Evolutionary conservation across 2,329 filamentous ascomycete genomes (phyloP).

Genomic region (Zymoseptoria crescenta): DNA sequence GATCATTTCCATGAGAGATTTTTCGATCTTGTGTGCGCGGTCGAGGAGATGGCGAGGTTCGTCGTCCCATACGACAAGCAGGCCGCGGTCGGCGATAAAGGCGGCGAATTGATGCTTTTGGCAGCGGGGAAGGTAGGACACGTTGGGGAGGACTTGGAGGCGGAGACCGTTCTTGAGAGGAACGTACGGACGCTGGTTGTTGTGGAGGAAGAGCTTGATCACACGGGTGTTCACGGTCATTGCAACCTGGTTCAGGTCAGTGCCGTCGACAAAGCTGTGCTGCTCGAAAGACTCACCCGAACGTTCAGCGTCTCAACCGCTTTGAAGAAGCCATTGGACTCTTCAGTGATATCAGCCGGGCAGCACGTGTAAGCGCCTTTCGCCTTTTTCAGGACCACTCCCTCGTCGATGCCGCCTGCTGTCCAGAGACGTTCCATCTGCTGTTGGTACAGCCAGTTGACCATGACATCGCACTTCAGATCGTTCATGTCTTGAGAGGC

Average conservation of each 20-base stretch:
- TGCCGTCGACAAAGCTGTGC: neutral
- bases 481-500: constrained; percentile 41
- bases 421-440: constrained; percentile 51
- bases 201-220: constrained; percentile 52
- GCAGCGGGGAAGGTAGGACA: constrained; percentile 50
- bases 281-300: constrained; percentile 35
- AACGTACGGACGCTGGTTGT: constrained; percentile 46
- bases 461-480: constrained; percentile 55
- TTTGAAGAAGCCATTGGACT: constrained; percentile 44
- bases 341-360: constrained; percentile 40
- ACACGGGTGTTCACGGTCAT: constrained; percentile 61
- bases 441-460: constrained; percentile 55
- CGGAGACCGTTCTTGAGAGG: constrained; percentile 51
- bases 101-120: constrained; percentile 61
- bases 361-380: constrained; percentile 46
- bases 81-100: constrained; percentile 51
- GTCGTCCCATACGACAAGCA: constrained; percentile 59
- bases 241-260: constrained; percentile 42
- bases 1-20: constrained; percentile 50
- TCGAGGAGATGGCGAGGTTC: constrained; percentile 49
- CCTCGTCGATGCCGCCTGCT: constrained; percentile 42
- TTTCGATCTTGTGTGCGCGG: constrained; percentile 46
- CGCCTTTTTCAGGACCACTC: constrained; percentile 48
- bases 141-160: constrained; percentile 54
- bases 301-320: constrained; percentile 46